A percentile compares a stretch with the other conserved stretches of the same genome.
Conservation (phyloP, 2,329 filamentous ascomycete species). For the Penicillium vulpinum region DNA sequence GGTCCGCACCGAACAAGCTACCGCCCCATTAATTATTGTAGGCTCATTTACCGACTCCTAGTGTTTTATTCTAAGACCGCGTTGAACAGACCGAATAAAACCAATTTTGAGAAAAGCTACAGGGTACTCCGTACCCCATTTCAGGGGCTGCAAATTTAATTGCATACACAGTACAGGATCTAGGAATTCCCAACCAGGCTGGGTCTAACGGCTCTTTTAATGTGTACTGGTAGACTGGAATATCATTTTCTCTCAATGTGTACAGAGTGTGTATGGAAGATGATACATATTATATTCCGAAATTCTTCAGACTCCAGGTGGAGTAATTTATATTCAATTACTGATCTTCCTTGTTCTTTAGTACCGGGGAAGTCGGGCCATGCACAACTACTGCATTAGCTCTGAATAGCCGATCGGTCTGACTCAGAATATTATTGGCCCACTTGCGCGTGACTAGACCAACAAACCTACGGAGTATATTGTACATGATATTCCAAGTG, state of each 20-base stretch:
- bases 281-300: background rate
- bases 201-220: background rate
- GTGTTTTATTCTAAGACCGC: background rate
- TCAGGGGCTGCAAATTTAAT: background rate
- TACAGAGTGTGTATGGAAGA: background rate
- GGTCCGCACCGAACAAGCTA: background rate
- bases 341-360: background rate
- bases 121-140: background rate
- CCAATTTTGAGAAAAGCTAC: background rate
- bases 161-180: background rate
- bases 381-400: background rate
- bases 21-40: background rate
- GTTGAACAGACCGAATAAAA: no score
- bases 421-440: background rate
- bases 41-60: no score
- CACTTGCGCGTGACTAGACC: no score
- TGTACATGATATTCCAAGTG: background rate
- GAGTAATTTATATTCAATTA: background rate
- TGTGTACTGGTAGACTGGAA: background rate
- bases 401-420: background rate
- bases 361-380: constrained; percentile 7
- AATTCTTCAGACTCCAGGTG: background rate
- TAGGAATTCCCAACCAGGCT: background rate
- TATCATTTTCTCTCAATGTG: background rate
- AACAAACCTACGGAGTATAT: no score